Conservation (phyloP, 1,139 yeast species). For the Yamadazyma friedrichii region DNA sequence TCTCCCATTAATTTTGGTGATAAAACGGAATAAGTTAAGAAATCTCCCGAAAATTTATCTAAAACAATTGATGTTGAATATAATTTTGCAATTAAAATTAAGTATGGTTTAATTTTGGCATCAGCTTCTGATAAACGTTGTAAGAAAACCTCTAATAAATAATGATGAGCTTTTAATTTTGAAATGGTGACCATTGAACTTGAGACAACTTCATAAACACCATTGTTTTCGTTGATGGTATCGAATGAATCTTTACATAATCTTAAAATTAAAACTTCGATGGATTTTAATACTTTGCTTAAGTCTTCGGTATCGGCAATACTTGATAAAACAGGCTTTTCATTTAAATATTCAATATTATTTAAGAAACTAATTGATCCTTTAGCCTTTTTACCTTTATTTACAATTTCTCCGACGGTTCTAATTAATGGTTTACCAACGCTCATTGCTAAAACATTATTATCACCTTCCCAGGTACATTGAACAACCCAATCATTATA, state of each 20-base stretch:
- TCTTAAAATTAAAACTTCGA: conserved; percentile 49
- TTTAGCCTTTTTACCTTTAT: conserved; percentile 33
- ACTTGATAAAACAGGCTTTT: conserved; percentile 30
- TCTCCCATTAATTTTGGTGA: conserved; percentile 43
- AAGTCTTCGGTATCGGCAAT: conserved; percentile 36
- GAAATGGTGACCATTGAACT: conserved; percentile 55
- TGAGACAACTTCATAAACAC: conserved; percentile 57
- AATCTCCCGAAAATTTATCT: conserved; percentile 74
- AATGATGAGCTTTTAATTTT: conserved; percentile 61
- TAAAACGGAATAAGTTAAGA: conserved; percentile 65
- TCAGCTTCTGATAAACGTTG: conserved; percentile 26
- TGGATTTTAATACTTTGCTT: conserved; percentile 25
- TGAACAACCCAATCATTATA: conserved; percentile 93
- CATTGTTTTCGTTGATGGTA: conserved; percentile 39
- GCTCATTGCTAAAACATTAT: conserved; percentile 78
- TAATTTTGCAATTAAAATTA: conserved; percentile 37
- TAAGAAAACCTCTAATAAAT: conserved; percentile 46
- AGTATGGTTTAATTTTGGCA: conserved; percentile 24
- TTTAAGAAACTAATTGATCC: conserved; percentile 49
- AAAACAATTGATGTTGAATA: conserved; percentile 68
- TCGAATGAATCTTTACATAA: conserved; percentile 47
- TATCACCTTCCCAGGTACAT: conserved; percentile 98
- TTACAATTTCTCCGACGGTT: conserved; percentile 35
- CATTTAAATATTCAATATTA: conserved; percentile 23
- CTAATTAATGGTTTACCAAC: conserved; percentile 77